Percentiles rank a stretch among this genome's conserved stretches.
These are phyloP conservation scores for Aspergillus puulaauensis DNA, from an alignment of 2,329 filamentous ascomycete species.

Conservation along the genomic window DNA sequence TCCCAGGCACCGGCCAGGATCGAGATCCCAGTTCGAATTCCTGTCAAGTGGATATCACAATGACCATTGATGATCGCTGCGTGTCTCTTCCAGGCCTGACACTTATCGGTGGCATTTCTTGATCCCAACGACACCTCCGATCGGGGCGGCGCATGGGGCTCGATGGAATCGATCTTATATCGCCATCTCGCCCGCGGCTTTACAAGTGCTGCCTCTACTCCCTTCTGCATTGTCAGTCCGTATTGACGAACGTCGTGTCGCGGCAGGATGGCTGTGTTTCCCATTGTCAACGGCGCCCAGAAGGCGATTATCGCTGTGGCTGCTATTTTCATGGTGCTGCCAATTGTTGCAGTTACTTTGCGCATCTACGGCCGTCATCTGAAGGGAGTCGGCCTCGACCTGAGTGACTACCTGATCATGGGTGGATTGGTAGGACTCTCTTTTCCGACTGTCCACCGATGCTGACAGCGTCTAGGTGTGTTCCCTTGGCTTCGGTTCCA, in stretches of 20 bases:
- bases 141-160: no score
- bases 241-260: not conserved
- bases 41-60: no score
- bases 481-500: not conserved
- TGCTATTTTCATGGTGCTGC: not conserved
- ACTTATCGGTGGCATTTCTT: no score
- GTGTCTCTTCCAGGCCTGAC: no score
- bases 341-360: not conserved
- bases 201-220: no score
- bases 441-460: not conserved
- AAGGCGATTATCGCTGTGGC: not conserved
- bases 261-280: not conserved
- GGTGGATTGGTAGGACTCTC: not conserved
- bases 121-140: no score
- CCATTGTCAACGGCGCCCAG: not conserved
- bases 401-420: not conserved
- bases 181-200: no score
- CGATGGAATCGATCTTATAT: no score
- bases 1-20: no score
- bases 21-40: no score
- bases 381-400: not conserved
- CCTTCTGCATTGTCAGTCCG: not conserved
- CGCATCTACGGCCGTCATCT: not conserved
- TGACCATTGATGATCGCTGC: no score
- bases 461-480: not conserved